These are phyloP conservation scores for Vicia sativa DNA, from an alignment of 306 rosid species.

Conservation along the genomic window DNA sequence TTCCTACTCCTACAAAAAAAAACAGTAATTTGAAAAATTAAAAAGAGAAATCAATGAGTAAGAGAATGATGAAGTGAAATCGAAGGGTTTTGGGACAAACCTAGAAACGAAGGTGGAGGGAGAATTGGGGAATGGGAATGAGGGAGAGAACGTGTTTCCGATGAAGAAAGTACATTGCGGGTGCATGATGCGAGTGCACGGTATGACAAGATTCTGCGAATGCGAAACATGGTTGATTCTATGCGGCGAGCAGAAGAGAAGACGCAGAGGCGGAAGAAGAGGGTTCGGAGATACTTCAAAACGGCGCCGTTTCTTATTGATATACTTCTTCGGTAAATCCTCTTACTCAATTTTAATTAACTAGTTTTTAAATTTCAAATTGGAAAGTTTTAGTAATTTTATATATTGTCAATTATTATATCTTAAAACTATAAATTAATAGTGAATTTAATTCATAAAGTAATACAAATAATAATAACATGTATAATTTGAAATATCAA, in stretches of 20 bases:
- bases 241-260: neutral
- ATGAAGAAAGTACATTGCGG: constrained; percentile 11
- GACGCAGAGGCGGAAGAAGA: neutral
- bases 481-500: too few relatives aligned
- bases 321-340: neutral
- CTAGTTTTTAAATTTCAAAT: too few relatives aligned
- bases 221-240: constrained; percentile 21
- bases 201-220: constrained; percentile 12
- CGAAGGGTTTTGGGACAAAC: neutral
- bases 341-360: neutral
- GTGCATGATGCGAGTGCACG: constrained; percentile 24
- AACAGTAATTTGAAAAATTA: neutral
- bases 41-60: constrained; percentile 3
- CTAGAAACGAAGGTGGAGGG: neutral
- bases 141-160: neutral
- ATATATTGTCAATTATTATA: too few relatives aligned
- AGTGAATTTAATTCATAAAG: too few relatives aligned
- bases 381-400: too few relatives aligned
- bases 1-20: neutral
- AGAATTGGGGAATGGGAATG: constrained; percentile 12
- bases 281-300: constrained; percentile 6
- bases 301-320: constrained; percentile 6
- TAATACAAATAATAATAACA: too few relatives aligned
- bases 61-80: neutral
- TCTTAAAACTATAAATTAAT: too few relatives aligned